Evolutionary conservation across 495 filamentous ascomycete species (phyloP).

Genomic region (Lasiosphaeris hirsuta): DNA sequence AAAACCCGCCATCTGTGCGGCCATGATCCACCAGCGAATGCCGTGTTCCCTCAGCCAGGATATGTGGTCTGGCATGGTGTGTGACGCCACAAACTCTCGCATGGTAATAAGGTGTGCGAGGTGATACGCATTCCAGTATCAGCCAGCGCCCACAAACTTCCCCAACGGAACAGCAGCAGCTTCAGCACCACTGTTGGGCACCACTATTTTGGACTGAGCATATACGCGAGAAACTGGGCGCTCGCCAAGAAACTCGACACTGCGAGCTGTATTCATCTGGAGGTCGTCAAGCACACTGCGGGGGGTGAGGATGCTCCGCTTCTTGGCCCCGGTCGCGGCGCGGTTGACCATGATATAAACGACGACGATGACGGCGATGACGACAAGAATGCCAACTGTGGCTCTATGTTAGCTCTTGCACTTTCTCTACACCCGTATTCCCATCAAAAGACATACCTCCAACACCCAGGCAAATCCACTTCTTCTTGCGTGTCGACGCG

Average conservation of each 20-base stretch:
- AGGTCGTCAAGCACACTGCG: conserved; percentile 26
- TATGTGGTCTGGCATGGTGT: too few relatives aligned
- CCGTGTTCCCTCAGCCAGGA: too few relatives aligned
- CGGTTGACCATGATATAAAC: conserved; percentile 41
- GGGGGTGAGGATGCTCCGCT: conserved; percentile 28
- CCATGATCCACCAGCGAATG: too few relatives aligned
- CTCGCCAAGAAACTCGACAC: conserved; percentile 25
- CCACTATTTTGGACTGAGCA: conserved; percentile 22
- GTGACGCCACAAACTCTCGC: too few relatives aligned
- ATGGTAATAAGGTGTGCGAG: too few relatives aligned
- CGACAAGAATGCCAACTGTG: conserved; percentile 47
- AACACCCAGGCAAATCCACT: conserved; percentile 94
- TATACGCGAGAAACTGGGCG: conserved; percentile 20
- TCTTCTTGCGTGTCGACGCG: conserved; percentile 80
- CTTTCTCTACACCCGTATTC: not conserved
- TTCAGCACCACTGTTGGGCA: conserved; percentile 14
- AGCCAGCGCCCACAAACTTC: conserved; percentile 5
- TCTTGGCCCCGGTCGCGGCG: conserved; percentile 16
- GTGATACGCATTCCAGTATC: too few relatives aligned
- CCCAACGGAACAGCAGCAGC: conserved; percentile 1
- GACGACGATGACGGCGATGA: conserved; percentile 50
- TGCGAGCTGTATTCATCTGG: conserved; percentile 29
- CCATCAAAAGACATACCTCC: conserved; percentile 58
- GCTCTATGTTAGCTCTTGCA: conserved; percentile 18
- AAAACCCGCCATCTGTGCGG: too few relatives aligned